Evolutionary conservation across 768 basidiomycete genomes (phyloP).

Genomic region (Sarcodon sp.): DNA sequence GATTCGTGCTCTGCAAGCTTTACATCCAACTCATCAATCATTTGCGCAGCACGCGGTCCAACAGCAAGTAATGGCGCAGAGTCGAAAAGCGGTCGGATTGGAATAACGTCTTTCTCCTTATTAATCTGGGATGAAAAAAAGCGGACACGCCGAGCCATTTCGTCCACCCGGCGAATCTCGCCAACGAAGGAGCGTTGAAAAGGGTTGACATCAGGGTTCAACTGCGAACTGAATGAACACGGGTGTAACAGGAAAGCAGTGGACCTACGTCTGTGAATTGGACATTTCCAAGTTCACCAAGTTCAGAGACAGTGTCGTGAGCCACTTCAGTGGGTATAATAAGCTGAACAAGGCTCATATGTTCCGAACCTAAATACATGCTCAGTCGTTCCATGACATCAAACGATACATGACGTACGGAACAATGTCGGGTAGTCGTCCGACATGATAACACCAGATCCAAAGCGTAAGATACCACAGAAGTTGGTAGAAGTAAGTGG

Average conservation of each 20-base stretch:
- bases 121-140: constrained; percentile 83
- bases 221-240: constrained; percentile 25
- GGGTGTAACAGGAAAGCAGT: constrained; percentile 3
- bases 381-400: constrained; percentile 2
- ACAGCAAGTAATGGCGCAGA: constrained; percentile 79
- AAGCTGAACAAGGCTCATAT: constrained; percentile 96
- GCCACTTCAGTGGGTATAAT: constrained; percentile 96
- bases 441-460: constrained; percentile 30
- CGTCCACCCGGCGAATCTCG: constrained; percentile 89
- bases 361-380: constrained; percentile 65
- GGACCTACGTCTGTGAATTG: constrained; percentile 90
- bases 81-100: constrained; percentile 77
- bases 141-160: constrained; percentile 89
- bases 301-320: constrained; percentile 90
- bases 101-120: constrained; percentile 73
- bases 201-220: constrained; percentile 90
- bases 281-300: constrained; percentile 90
- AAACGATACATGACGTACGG: constrained; percentile 36
- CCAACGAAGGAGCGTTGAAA: constrained; percentile 98
- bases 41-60: constrained; percentile 87
- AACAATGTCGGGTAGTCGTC: constrained; percentile 78
- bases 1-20: constrained; percentile 80
- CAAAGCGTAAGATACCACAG: no score
- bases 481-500: no score
- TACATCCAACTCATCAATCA: constrained; percentile 85